Percentiles rank a stretch among this genome's conserved stretches.
phyloP scores from a whole-genome alignment of 2,329 filamentous ascomycete genomes.

The Geosmithia putterillii region DNA sequence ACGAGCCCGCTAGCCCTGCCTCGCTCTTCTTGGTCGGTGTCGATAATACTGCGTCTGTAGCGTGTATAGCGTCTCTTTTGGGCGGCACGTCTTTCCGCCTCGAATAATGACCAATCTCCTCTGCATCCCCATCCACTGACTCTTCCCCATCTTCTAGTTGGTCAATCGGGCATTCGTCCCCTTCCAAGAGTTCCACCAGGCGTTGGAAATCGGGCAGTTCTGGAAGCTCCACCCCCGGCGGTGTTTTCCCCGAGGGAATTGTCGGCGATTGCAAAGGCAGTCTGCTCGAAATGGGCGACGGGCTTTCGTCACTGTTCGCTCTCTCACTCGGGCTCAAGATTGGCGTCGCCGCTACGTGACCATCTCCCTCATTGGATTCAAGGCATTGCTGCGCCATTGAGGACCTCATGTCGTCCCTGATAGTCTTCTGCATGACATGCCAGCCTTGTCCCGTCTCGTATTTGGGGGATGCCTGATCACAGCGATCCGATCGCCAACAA shows the following conservation, averaged over 20 bases:
- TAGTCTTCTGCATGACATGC: no score
- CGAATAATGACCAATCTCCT: neutral
- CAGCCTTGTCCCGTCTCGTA: neutral
- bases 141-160: slow-evolving; percentile 15
- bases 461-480: neutral
- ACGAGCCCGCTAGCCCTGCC: neutral
- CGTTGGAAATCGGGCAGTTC: neutral
- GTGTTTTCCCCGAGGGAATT: neutral
- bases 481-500: neutral
- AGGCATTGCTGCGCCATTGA: neutral
- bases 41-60: neutral
- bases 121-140: slow-evolving; percentile 13
- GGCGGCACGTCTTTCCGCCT: neutral
- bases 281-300: no score
- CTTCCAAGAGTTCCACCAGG: neutral
- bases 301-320: no score
- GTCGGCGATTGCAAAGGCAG: no score
- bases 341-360: neutral
- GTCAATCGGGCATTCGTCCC: slow-evolving; percentile 1
- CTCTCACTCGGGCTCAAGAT: neutral
- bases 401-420: no score
- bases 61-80: neutral
- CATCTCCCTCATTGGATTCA: neutral
- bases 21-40: neutral
- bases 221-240: neutral